Evolutionary conservation across 192 early-diverging fungal species (phyloP), one percentile per base, ranked within the genome.

Genomic region (Chytriomyces hyalinus): DNA sequence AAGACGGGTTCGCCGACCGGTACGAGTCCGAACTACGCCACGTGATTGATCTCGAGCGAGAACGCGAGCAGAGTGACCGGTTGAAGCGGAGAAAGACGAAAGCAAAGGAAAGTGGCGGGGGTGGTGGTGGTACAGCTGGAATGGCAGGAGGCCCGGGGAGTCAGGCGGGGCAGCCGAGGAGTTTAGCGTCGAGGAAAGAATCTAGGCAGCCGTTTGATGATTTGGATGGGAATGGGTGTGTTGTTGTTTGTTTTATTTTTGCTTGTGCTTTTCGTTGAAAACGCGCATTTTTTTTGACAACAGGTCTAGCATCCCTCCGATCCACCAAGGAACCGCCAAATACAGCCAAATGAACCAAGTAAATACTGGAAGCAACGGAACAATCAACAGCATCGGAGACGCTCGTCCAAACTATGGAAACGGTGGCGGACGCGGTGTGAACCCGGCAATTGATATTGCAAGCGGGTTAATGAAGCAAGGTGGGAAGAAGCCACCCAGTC

Each of bases 21-120:
- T 90, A 85, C 67, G 89, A 90, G 76, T 66, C 76, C 0, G 86
- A 89, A 46, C 77, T 90, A 6, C 76, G 80, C 24, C 87, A 87
- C 9, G 36, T 81, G 22, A 84, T 89, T 61, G 87, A 89, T 45
- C 79, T 84, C 65, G 87, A 89, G 57, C 62, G 76, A 63, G 87
- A 89, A 72, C 74, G 77, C 62, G 87, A 89, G 15, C 77, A 79
- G 63, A 60, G 75, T 17, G 87, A 89, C 22, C 78, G 85, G 4
- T 61, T 75, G 20, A 66, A 82, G 51, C 44, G 83, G 50, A 59
- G 83, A 26, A 82, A 83, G 60, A 67, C 74, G 45, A 85, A 84
- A 68, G 82, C 85, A 67, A 79, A 82, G 57, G 17, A 71, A 4
- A 17, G 26, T 13, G 10, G 20, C 6, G 10, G 47, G 2, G 59